Evolutionary conservation across 805 yeast genomes (phyloP), one percentile per base, ranked within the genome.

Genomic region (Debaryomyces prosopidis): DNA sequence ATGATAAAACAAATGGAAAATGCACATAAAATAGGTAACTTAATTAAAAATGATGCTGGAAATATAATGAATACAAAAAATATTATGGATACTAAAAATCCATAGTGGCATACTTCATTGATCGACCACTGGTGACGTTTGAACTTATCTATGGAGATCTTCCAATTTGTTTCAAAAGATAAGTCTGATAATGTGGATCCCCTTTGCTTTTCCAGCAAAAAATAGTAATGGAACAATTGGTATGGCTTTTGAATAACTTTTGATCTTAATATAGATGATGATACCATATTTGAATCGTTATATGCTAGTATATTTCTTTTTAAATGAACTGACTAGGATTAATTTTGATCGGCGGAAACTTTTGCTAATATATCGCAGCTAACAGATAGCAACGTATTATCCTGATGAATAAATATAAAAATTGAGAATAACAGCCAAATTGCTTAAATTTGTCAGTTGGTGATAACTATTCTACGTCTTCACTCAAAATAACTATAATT

Each of bases 21-120:
- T 33, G 80, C 68, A 18, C 77, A 54, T 11, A 67, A 55, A 9
- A 76, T 75, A 39, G 71, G 69, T 34, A 65, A 60, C 47, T 69
- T 67, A 46, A 67, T 44, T 3, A 82, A 28, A 50, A 82, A 62
- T 9, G 75, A 63, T 1, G 82, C 79, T 8, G 89, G 87, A 49
- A 80, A 73, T 44, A 83, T 69, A 46, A 78, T 58, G 43, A 82
- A 78, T 9, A 84, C 87, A 60, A 81, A 79, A 31, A 77, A 50
- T 59, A 84, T 72, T 50, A 89, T 76, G 49, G 72, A 58, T 34
- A 77, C 50, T 49, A 81, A 55, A 54, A 82, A 69, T 30, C 76
- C 67, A 68, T 76, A 73, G 76, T 78, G 80, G 41, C 68, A 56
- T 47, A 79, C 59, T 51, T 88, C 95, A 30, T 66, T 62, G 10